Percentiles rank a stretch among this genome's conserved stretches.
These are phyloP conservation scores for Paracorniculantispora psalliotae DNA, from an alignment of 2,329 filamentous ascomycete species.

Conservation along the genomic window DNA sequence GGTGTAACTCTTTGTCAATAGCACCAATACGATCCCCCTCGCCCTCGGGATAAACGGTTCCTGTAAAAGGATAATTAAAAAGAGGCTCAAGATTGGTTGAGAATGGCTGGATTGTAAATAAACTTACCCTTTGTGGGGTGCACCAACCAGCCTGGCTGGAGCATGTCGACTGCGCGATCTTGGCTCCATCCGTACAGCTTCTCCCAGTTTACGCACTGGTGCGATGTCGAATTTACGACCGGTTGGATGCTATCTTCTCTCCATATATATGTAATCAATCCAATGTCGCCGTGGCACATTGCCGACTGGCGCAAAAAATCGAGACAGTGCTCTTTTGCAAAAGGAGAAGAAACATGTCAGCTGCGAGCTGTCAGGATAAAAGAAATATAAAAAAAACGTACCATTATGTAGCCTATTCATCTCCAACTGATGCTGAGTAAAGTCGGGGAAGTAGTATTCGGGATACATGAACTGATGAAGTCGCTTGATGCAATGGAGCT, in stretches of 20 bases:
- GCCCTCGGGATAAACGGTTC: neutral
- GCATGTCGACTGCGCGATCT: conserved; percentile 9
- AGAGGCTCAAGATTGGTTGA: no score
- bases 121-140: conserved; percentile 11
- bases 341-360: neutral
- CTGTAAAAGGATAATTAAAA: neutral
- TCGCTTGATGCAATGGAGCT: conserved; percentile 12
- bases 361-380: neutral
- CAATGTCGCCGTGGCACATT: conserved; percentile 11
- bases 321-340: conserved; percentile 9
- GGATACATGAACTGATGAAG: conserved; percentile 12
- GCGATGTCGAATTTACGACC: conserved; percentile 7
- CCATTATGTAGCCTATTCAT: conserved; percentile 10
- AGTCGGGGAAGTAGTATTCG: conserved; percentile 6
- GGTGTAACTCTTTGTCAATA: conserved; percentile 9
- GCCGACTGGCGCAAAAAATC: conserved; percentile 11
- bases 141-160: conserved; percentile 7
- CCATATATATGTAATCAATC: conserved; percentile 12
- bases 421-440: conserved; percentile 1
- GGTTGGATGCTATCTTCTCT: neutral
- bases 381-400: neutral
- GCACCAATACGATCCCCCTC: conserved; percentile 6
- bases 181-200: conserved; percentile 8
- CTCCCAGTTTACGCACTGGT: conserved; percentile 11
- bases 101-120: no score